Evolutionary conservation across 495 filamentous ascomycete species (phyloP).

Genomic region (Evernia prunastri): DNA sequence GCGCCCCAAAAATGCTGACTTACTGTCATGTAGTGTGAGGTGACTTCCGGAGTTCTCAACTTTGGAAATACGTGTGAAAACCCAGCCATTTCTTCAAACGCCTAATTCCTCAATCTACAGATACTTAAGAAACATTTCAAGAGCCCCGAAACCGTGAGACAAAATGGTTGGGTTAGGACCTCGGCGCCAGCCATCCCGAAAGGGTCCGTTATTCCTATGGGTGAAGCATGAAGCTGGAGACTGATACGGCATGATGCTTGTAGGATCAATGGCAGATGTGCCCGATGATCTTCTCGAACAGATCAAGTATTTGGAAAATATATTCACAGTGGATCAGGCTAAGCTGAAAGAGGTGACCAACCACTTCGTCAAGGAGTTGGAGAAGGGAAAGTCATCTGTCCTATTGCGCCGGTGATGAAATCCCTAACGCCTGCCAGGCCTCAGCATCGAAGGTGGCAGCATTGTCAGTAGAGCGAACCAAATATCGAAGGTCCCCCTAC

Average conservation of each 20-base stretch:
- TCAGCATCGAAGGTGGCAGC: conserved; percentile 81
- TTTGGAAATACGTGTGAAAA: neutral
- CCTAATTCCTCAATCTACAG: neutral
- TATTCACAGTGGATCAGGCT: conserved; percentile 68
- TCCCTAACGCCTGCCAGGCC: conserved; percentile 41
- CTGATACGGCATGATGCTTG: conserved; percentile 1
- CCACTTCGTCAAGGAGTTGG: conserved; percentile 83
- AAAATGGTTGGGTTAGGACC: conserved; percentile 74
- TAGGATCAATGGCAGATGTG: conserved; percentile 72
- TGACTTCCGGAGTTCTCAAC: neutral
- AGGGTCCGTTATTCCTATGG: conserved; percentile 48
- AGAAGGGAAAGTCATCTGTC: conserved; percentile 57
- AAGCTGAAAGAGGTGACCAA: conserved; percentile 85
- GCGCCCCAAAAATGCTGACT: neutral
- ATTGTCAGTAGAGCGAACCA: conserved; percentile 66
- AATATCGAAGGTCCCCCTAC: conserved; percentile 6
- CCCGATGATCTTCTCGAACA: conserved; percentile 78
- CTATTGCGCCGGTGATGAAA: neutral
- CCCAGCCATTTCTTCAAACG: neutral
- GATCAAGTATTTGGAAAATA: conserved; percentile 78
- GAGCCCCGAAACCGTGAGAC: conserved; percentile 12
- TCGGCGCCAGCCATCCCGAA: conserved; percentile 65
- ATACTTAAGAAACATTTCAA: neutral
- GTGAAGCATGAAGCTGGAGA: conserved; percentile 17
- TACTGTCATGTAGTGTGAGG: neutral